Base-by-base conservation (phyloP, 495 filamentous ascomycete genomes). In the Echria macrotheca region DNA sequence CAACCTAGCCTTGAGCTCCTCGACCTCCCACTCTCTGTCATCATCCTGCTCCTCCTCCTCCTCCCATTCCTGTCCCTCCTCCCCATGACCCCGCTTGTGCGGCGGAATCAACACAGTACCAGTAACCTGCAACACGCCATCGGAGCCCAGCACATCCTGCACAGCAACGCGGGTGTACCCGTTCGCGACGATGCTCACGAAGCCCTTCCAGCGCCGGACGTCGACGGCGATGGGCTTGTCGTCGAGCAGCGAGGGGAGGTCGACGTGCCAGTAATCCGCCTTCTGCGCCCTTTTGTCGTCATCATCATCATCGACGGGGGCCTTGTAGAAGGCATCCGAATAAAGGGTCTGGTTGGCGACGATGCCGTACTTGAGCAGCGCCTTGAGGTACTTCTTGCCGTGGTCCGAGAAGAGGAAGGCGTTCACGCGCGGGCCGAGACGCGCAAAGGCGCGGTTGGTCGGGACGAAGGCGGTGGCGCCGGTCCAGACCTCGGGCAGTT, bases 111-210 rank as follows among this genome's bases (percentile, higher is more conserved):
- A 62, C 1, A 95, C 81, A 38, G 71, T 70, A 35, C 72, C 68
- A 6, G 91, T 67, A 32, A 88, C 80, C 52, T 95, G 89, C 24
- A 91, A 69, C 24, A 87, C 84, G 28, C 90, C 89, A 67, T 94
- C 84, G 23, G 61, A 69, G 1, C 81, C 83, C 35, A 89, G 57
- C 7, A 76, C 83, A 65, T 95, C 87, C 59, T 78, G 65, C 15
- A 85, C 63, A 2, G 68, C 66, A 3, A 91, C 81, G 5, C 53
- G 61, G 4, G 67, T 65, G 44, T 78, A 81, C 14, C 80, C 86
- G 64, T 94, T 91, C 50, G 93, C 71, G 66, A 75, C 77, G 28
- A 95, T 84, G 9, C 50, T 71, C 41, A 85, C 74, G 44, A 80
- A 80, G 15, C 80, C 72, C 23, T 72, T 79, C 55, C 73, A 84